These are phyloP conservation scores for Mycena vulgaris DNA, from an alignment of 768 basidiomycete genomes.

Conservation along the genomic window DNA sequence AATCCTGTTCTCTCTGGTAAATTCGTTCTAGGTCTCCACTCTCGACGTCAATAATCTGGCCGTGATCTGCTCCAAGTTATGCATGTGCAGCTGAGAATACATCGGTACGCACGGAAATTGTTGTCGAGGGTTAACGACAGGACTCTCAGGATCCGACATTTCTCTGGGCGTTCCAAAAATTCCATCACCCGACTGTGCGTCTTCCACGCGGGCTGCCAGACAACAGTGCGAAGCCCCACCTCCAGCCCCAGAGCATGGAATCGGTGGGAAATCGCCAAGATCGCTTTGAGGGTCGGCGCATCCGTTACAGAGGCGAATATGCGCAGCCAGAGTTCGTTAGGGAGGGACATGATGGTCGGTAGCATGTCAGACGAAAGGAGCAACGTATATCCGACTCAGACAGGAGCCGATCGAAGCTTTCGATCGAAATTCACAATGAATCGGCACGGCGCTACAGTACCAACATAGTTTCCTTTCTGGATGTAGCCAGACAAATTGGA, in stretches of 20 bases:
- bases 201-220: background rate
- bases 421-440: too few species aligned
- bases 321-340: background rate
- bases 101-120: background rate
- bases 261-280: background rate
- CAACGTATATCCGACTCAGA: too few species aligned
- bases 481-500: too few species aligned
- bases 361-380: too few species aligned
- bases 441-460: too few species aligned
- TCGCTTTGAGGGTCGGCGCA: background rate
- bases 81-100: background rate
- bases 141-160: background rate
- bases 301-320: background rate
- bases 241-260: slow-evolving; percentile 1
- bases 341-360: background rate
- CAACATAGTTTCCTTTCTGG: too few species aligned
- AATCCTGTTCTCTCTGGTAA: background rate
- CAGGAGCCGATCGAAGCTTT: too few species aligned
- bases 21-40: background rate
- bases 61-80: background rate
- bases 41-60: background rate
- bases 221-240: background rate
- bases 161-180: background rate
- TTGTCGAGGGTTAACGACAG: background rate
- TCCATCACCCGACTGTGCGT: background rate